These are phyloP conservation scores for Ophiostoma triangulosporum DNA, from an alignment of 2,329 filamentous ascomycete genomes.

Conservation along the genomic window DNA sequence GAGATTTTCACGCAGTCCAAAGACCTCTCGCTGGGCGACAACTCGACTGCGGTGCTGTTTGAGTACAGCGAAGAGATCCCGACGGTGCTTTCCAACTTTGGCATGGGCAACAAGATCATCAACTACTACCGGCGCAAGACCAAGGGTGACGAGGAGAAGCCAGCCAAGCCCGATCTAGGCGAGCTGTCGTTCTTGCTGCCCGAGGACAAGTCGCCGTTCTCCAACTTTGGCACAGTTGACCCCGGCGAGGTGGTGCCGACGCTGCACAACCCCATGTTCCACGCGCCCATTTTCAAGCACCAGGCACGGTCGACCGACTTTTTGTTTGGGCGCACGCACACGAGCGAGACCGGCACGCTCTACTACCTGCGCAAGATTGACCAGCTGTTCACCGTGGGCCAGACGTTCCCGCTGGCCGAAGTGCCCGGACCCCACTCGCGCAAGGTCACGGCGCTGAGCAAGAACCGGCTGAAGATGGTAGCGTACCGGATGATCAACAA, in stretches of 20 bases:
- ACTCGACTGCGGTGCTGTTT: slow-evolving; percentile 73
- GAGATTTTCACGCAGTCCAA: slow-evolving; percentile 69
- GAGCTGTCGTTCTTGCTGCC: slow-evolving; percentile 79
- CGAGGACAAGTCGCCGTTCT: slow-evolving; percentile 92
- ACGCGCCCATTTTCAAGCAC: slow-evolving; percentile 87
- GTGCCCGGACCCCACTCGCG: slow-evolving; percentile 87
- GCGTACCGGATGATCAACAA: slow-evolving; percentile 78
- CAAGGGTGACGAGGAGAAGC: slow-evolving; percentile 56
- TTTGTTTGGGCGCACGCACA: slow-evolving; percentile 69
- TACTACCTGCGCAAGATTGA: slow-evolving; percentile 86
- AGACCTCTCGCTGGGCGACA: slow-evolving; percentile 77
- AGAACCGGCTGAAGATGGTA: slow-evolving; percentile 93
- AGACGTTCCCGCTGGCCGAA: slow-evolving; percentile 83
- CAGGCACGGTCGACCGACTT: slow-evolving; percentile 69
- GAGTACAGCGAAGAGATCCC: slow-evolving; percentile 95
- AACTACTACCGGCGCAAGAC: slow-evolving; percentile 92
- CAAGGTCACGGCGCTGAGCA: slow-evolving; percentile 92
- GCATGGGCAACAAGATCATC: slow-evolving; percentile 91
- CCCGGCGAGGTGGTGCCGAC: slow-evolving; percentile 82
- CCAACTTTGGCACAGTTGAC: slow-evolving; percentile 85
- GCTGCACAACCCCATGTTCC: slow-evolving; percentile 89
- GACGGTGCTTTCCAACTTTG: slow-evolving; percentile 84
- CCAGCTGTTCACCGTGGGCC: slow-evolving; percentile 79
- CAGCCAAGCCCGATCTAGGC: slow-evolving; percentile 72
- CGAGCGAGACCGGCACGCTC: slow-evolving; percentile 59